phyloP scores from a whole-genome alignment of 2,329 filamentous ascomycete species.

The Monosporascus cannonballus region DNA sequence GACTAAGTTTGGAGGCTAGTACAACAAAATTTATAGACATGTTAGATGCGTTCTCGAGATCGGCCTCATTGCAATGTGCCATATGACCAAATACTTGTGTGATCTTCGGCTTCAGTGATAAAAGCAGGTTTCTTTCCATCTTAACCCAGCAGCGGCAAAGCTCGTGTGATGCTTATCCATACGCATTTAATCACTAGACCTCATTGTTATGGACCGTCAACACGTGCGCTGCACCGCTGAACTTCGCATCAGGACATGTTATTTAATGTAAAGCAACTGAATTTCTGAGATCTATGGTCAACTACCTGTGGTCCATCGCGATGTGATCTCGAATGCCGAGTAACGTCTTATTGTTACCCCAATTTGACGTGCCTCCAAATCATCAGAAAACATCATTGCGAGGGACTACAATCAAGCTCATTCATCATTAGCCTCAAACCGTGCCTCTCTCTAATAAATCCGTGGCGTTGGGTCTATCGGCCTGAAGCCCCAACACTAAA shows the following conservation, averaged over 20 bases:
- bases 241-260: neutral
- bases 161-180: too few relatives aligned
- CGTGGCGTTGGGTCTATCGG: neutral
- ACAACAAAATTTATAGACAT: too few relatives aligned
- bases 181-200: too few relatives aligned
- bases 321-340: neutral
- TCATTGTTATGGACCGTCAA: neutral
- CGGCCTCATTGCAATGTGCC: too few relatives aligned
- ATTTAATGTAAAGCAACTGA: neutral
- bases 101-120: too few relatives aligned
- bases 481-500: conserved; percentile 5
- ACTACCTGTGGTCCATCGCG: neutral
- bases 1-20: too few relatives aligned
- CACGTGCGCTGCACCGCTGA: neutral
- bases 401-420: neutral
- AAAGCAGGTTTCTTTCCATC: too few relatives aligned
- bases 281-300: conserved; percentile 26
- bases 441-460: neutral
- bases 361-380: neutral
- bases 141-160: too few relatives aligned
- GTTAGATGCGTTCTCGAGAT: too few relatives aligned
- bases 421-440: neutral
- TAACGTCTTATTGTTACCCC: neutral
- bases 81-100: too few relatives aligned
- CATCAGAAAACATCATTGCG: neutral